Conservation (phyloP, 2,329 filamentous ascomycete species). For the Fusarium sp. region DNA sequence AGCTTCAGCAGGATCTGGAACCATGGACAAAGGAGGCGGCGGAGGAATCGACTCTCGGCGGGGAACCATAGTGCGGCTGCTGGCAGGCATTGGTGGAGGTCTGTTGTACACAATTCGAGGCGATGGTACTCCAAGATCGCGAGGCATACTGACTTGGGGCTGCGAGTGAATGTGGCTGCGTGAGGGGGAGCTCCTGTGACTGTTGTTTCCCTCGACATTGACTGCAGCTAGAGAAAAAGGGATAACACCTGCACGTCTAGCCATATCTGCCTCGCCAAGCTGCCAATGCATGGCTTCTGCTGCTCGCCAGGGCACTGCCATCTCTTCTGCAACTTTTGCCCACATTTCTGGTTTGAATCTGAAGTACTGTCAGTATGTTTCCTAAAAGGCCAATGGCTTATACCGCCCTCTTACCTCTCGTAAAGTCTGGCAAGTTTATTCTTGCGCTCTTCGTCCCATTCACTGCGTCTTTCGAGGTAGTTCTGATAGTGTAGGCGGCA, state of each 20-base stretch:
- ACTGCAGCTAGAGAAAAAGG: slow-evolving; percentile 78
- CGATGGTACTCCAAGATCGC: slow-evolving; percentile 54
- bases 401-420: slow-evolving; percentile 74
- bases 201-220: slow-evolving; percentile 56
- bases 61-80: slow-evolving; percentile 49
- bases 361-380: slow-evolving; percentile 32
- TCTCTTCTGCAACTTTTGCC: slow-evolving; percentile 93
- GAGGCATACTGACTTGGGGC: slow-evolving; percentile 57
- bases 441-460: slow-evolving; percentile 98
- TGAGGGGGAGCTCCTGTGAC: slow-evolving; percentile 51
- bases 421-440: slow-evolving; percentile 95
- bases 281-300: slow-evolving; percentile 99
- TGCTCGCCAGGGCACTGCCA: slow-evolving; percentile 93
- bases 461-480: slow-evolving; percentile 89
- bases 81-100: slow-evolving; percentile 45
- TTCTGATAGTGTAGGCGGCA: slow-evolving; percentile 97
- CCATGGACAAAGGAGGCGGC: slow-evolving; percentile 43
- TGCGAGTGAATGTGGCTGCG: slow-evolving; percentile 55
- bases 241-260: slow-evolving; percentile 85
- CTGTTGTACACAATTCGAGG: slow-evolving; percentile 54
- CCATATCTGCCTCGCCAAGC: slow-evolving; percentile 93
- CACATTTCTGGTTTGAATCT: slow-evolving; percentile 99
- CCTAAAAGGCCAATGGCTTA: neutral
- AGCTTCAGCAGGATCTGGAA: slow-evolving; percentile 45
- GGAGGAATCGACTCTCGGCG: slow-evolving; percentile 55